Conservation (phyloP, 2,329 filamentous ascomycete species). For the Talaromyces sp. region DNA sequence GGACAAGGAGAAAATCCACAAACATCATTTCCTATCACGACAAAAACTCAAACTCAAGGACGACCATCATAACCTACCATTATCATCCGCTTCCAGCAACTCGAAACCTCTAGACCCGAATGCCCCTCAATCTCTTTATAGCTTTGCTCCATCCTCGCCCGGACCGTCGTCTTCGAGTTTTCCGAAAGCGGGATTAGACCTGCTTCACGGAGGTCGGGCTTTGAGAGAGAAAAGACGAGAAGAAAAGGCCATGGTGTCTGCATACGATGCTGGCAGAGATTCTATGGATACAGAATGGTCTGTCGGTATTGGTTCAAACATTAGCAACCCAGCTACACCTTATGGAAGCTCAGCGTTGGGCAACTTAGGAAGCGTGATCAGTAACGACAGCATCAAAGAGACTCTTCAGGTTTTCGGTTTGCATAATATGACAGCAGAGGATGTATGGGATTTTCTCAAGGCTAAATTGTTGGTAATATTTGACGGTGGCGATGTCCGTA, state of each 20-base stretch:
- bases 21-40: conserved; percentile 61
- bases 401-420: conserved; percentile 53
- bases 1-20: conserved; percentile 45
- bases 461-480: conserved; percentile 60
- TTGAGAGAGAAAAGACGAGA: conserved; percentile 77
- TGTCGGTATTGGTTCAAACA: conserved; percentile 21
- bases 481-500: conserved; percentile 59
- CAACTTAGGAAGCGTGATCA: conserved; percentile 27
- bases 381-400: conserved; percentile 36
- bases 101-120: conserved; percentile 60
- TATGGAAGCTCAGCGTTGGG: conserved; percentile 35
- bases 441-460: conserved; percentile 63
- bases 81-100: conserved; percentile 62
- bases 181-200: conserved; percentile 70
- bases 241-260: conserved; percentile 39
- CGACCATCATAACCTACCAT: conserved; percentile 52
- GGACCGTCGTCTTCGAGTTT: conserved; percentile 58
- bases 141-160: conserved; percentile 61
- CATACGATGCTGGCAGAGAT: conserved; percentile 27
- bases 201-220: conserved; percentile 70
- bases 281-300: conserved; percentile 30
- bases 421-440: conserved; percentile 62
- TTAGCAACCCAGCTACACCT: conserved; percentile 25
- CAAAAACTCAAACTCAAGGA: conserved; percentile 61
- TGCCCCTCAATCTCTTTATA: conserved; percentile 60